Base-by-base conservation (phyloP, 1,284 basidiomycete species). In the Crocinoboletus sp. region DNA sequence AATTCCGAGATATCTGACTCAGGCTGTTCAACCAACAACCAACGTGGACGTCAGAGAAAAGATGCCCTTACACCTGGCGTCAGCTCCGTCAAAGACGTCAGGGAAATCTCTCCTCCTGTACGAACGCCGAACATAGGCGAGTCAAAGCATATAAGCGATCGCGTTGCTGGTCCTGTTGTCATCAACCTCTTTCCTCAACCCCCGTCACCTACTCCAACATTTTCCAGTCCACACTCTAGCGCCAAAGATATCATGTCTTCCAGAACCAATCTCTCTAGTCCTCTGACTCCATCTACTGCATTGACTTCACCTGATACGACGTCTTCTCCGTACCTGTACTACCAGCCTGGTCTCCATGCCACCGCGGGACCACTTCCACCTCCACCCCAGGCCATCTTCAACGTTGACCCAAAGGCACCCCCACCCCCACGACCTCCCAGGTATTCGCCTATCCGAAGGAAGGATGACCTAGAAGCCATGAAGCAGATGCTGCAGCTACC, bases 301-400 rank as follows among this genome's bases (percentile, higher is more conserved):
- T 38, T 54, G 36, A 55, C 61, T 32, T 60, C 59, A 29, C 50
- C 63, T 29, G 27, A 63, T 38, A 49, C 60, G 38, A 46, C 59
- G 3, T 53, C 57, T 20, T 63, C 63, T 12, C 59, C 73, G 4
- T 84, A 77, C 61, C 63, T 81, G 41, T 66, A 73, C 53, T 84
- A 86, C 57, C 73, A 83, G 49, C 82, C 80, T 37, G 83, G 81
- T 39, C 55, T 82, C 5, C 80, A 87, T 63, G 71, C 84, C 6
- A 84, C 73, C 15, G 83, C 84, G 31, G 82, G 84, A 1, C 83
- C 85, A 32, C 69, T 84, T 50, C 84, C 84, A 30, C 75, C 77
- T 25, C 83, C 82, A 20, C 81, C 83, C 6, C 69, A 78, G 47
- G 70, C 78, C 22, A 61, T 71, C 46, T 74, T 80, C 48, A 70